Percentiles rank a stretch among this genome's conserved stretches.
Conservation (phyloP, 1,284 basidiomycete genomes). For the Xerocomus minutiporus region DNA sequence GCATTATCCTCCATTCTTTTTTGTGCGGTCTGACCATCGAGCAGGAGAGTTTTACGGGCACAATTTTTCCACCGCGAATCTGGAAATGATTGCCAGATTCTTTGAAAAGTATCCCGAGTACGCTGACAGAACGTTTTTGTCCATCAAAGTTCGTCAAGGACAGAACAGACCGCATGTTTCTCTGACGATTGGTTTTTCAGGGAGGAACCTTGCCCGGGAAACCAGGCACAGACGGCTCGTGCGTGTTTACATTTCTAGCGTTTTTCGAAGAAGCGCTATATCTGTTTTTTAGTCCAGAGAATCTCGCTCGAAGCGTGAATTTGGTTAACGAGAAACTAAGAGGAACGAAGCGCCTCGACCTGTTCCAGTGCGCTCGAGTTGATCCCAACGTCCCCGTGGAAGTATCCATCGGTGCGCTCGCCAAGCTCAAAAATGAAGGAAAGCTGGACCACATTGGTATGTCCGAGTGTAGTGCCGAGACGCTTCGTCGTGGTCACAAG, state of each 20-base stretch:
- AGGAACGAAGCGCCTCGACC: slow-evolving; percentile 45
- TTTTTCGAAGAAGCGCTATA: not conserved
- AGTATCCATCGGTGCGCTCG: slow-evolving; percentile 33
- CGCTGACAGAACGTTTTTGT: slow-evolving; percentile 45
- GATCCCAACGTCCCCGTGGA: slow-evolving; percentile 37
- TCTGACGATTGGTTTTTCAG: not conserved
- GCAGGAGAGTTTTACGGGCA: slow-evolving; percentile 33
- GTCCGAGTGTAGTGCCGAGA: slow-evolving; percentile 49
- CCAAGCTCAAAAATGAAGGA: slow-evolving; percentile 37
- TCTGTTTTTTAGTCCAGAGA: slow-evolving; percentile 29
- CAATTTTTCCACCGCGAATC: slow-evolving; percentile 33
- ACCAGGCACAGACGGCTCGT: slow-evolving; percentile 23
- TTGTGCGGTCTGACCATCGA: not conserved
- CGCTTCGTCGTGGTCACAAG: slow-evolving; percentile 44
- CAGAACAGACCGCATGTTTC: too few species aligned
- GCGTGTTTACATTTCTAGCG: slow-evolving; percentile 3
- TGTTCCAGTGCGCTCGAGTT: slow-evolving; percentile 46
- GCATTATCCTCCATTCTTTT: slow-evolving; percentile 3
- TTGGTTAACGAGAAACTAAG: slow-evolving; percentile 40
- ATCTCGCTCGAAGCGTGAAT: slow-evolving; percentile 40
- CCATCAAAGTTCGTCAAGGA: slow-evolving; percentile 31
- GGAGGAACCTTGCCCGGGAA: slow-evolving; percentile 31
- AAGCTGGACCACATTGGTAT: slow-evolving; percentile 50
- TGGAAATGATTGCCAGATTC: slow-evolving; percentile 42
- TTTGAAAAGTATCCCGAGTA: slow-evolving; percentile 52